Percentiles rank a stretch among this genome's conserved stretches.
Evolutionary conservation across 148 eudicot species (phyloP).

Genomic region (Limonium bicolor): DNA sequence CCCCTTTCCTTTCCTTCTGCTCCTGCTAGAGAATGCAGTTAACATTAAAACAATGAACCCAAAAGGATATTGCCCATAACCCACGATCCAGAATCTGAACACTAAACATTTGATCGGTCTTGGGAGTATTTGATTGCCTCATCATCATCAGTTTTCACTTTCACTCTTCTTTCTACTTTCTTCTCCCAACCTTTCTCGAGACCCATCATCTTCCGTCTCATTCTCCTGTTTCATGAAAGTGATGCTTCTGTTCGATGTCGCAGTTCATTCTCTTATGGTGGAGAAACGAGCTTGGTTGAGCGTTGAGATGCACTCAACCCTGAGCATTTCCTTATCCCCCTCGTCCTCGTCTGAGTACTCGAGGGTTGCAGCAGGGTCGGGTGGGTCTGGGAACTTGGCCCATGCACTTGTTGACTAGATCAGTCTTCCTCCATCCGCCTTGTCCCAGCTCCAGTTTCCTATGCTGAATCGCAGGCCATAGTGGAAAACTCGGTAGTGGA

Average conservation of each 20-base stretch:
- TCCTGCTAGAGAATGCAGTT: not conserved
- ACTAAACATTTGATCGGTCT: not conserved
- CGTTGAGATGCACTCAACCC: conserved; percentile 3
- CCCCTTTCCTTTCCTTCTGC: conserved; percentile 1
- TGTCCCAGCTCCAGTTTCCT: conserved; percentile 90
- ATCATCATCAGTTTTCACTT: not conserved
- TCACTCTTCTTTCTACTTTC: not conserved
- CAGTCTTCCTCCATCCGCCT: conserved; percentile 66
- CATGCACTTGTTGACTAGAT: conserved; percentile 22
- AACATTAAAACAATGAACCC: conserved; percentile 4
- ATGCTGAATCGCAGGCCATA: conserved; percentile 60
- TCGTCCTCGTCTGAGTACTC: not conserved
- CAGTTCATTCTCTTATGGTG: conserved; percentile 5
- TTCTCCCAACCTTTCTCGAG: conserved; percentile 1
- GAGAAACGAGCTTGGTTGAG: not conserved
- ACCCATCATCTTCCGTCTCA: conserved; percentile 20
- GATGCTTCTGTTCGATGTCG: not conserved
- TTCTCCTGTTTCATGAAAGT: conserved; percentile 4
- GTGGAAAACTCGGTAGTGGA: conserved; percentile 67
- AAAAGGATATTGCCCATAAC: conserved; percentile 2
- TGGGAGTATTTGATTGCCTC: not conserved
- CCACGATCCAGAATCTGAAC: conserved; percentile 1
- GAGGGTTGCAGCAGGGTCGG: conserved; percentile 7
- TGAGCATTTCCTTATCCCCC: not conserved
- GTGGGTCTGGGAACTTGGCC: conserved; percentile 7